Evolutionary conservation across 441 rosid genomes (phyloP).

Genomic region (Gossypium davidsonii): DNA sequence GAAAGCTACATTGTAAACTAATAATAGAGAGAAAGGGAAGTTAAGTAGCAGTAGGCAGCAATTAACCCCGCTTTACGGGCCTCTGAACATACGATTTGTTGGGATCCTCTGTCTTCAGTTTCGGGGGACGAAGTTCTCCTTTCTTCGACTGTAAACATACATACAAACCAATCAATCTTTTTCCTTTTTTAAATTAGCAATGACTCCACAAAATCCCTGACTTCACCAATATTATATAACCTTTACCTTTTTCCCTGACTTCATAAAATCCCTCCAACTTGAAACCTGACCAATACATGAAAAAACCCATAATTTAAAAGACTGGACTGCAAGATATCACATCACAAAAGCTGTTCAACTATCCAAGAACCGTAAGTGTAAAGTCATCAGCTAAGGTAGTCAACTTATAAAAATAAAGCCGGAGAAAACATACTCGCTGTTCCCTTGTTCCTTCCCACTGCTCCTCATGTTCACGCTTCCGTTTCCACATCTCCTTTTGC

Average conservation of each 20-base stretch:
- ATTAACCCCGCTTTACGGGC: conserved; percentile 81
- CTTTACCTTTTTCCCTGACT: conserved; percentile 60
- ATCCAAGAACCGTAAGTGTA: neutral
- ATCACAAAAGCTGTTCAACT: neutral
- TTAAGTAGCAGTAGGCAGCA: neutral
- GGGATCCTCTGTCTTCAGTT: conserved; percentile 95
- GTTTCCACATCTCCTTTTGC: conserved; percentile 7
- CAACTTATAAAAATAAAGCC: neutral
- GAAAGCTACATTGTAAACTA: neutral
- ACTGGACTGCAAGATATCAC: neutral
- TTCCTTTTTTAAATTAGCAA: neutral
- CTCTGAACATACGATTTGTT: conserved; percentile 96
- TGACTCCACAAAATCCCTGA: neutral
- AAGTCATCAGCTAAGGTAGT: neutral
- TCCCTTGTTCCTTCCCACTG: conserved; percentile 11
- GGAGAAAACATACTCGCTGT: neutral
- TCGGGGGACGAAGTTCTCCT: conserved; percentile 93
- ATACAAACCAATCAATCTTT: neutral
- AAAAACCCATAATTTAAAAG: conserved; percentile 7
- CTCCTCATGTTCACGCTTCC: conserved; percentile 5
- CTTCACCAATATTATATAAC: neutral
- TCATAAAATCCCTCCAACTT: conserved; percentile 99
- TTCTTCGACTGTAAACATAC: conserved; percentile 57
- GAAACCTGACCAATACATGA: conserved; percentile 53
- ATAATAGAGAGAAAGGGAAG: too few relatives aligned